phyloP scores from a whole-genome alignment of 164 flowering plant genomes.

The Pachysandra terminalis region DNA sequence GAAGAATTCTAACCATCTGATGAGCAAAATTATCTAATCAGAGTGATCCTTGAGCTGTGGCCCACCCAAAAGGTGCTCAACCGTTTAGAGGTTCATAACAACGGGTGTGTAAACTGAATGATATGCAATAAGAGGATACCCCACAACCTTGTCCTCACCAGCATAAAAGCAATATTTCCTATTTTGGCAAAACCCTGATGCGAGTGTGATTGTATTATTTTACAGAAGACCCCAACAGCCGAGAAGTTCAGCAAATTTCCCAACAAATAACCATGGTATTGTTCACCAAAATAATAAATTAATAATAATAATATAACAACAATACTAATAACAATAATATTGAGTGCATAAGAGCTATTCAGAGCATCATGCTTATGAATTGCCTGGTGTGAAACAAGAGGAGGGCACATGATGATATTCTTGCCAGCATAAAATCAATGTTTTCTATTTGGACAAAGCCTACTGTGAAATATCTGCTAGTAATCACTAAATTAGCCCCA shows the following conservation, averaged over 20 bases:
- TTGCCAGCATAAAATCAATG: no score
- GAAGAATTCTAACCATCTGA: no score
- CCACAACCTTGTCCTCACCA: background rate
- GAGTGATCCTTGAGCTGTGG: background rate
- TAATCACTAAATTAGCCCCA: background rate
- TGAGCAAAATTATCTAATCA: background rate
- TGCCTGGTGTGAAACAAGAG: no score
- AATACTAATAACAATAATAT: no score
- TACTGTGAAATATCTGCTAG: no score
- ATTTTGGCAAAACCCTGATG: background rate
- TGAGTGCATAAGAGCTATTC: no score
- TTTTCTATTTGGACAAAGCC: no score
- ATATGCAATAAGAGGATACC: background rate
- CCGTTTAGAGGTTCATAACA: background rate
- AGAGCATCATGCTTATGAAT: no score
- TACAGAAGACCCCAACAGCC: background rate
- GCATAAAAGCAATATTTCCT: background rate
- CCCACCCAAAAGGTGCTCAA: slow-evolving; percentile 1
- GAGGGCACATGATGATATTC: no score
- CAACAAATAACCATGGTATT: no score
- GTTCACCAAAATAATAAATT: no score
- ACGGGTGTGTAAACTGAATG: background rate
- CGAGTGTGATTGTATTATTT: background rate
- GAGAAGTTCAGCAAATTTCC: background rate
- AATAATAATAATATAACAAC: no score